Conservation (phyloP, 2,329 filamentous ascomycete species). For the Epichloe brachyelytri region DNA sequence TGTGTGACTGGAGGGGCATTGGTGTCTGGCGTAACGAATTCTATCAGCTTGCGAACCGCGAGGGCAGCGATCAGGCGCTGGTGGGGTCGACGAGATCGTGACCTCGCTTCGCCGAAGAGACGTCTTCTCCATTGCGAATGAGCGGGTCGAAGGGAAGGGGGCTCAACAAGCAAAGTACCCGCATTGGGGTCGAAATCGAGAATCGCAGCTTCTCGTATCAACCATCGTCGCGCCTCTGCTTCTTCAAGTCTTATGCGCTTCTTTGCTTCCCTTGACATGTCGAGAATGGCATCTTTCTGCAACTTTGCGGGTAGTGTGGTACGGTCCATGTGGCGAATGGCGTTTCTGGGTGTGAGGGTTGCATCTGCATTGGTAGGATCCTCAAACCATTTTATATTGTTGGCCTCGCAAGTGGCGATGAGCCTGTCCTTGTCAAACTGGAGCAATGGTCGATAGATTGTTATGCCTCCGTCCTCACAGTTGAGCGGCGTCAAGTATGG, state of each 20-base stretch:
- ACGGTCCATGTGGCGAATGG: conserved; percentile 54
- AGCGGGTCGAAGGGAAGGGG: conserved; percentile 23
- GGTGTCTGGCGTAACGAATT: conserved; percentile 36
- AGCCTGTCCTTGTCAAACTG: conserved; percentile 59
- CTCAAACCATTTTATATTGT: conserved; percentile 62
- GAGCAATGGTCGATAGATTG: conserved; percentile 56
- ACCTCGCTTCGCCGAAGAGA: conserved; percentile 12
- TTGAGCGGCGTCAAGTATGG: conserved; percentile 23
- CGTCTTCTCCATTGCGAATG: conserved; percentile 6
- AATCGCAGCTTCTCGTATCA: conserved; percentile 34
- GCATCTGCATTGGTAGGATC: conserved; percentile 72
- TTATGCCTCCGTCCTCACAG: conserved; percentile 53
- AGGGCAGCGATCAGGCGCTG: conserved; percentile 32
- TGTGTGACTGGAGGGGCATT: conserved; percentile 28
- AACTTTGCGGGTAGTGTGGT: conserved; percentile 57
- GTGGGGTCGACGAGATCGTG: conserved; percentile 18
- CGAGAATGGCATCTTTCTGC: conserved; percentile 48
- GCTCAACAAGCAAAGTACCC: conserved; percentile 33
- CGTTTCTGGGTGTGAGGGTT: conserved; percentile 68
- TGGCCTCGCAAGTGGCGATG: conserved; percentile 59
- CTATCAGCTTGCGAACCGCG: conserved; percentile 34
- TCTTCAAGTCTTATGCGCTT: conserved; percentile 30
- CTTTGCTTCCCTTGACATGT: conserved; percentile 41
- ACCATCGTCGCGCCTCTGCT: conserved; percentile 38
- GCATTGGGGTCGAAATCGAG: conserved; percentile 33